Base-by-base conservation (phyloP, 352 stramenopile species). In the Phytophthora pisi region DNA sequence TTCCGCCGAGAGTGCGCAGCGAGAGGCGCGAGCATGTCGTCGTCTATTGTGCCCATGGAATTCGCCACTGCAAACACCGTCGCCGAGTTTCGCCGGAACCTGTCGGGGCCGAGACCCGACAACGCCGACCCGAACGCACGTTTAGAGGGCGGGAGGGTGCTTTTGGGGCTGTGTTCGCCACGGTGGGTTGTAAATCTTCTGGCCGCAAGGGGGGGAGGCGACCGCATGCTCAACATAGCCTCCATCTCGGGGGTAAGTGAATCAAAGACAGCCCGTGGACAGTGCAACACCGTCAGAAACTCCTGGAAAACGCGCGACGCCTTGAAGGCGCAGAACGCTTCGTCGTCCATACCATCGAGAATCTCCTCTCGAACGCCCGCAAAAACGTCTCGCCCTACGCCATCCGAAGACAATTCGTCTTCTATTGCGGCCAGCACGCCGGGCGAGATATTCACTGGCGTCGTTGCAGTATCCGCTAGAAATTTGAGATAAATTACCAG, bases 401-500 rank as follows among this genome's bases (percentile, higher is more conserved):
- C 50, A 45, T 86, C 67, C 0, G 74, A 77, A 5, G 66, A 71
- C 7, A 92, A 58, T 13, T 84, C 70, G 0, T 80, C 58, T 49
- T 89, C 80, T 8, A 92, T 62, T 11, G 66, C 69, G 2, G 84
- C 57, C 0, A 88, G 34, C 0, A 49, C 59, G 0, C 51, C 28
- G 11, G 57, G 38, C 1, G 78, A 75, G 8, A 92, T 65, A 24
- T 57, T 64, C 5, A 89, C 79, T 0, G 64, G 67, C 3, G 62
- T 74, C 8, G 70, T 61, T 23, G 77, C 70, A 1, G 76, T 63
- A 5, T 82, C 72, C 0, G 68, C 64, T 36, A 90, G 64, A 47
- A 84, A 90, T n/a, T 75, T 79, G 51, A 87, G 60, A 61, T 90
- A 90, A 50, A 89, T 80, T 30, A 89, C 72, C 30, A 89, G 60